These are phyloP conservation scores for Phlebiopsis gigantea DNA, from an alignment of 768 basidiomycete genomes.

Conservation along the genomic window DNA sequence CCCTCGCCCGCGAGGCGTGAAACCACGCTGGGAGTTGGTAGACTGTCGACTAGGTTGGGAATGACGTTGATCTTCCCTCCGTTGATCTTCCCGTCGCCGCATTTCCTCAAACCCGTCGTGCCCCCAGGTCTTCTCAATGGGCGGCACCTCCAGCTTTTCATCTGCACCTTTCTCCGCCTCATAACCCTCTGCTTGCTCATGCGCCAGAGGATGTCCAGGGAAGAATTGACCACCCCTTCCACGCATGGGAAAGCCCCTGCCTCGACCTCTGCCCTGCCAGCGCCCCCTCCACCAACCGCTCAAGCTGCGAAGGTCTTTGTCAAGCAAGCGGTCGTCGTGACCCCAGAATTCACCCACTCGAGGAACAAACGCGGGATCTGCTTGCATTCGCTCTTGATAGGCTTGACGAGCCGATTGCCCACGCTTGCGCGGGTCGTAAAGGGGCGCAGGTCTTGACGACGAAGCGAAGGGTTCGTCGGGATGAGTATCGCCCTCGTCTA, in stretches of 20 bases:
- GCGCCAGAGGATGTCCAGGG: constrained; percentile 16
- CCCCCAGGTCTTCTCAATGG: constrained; percentile 69
- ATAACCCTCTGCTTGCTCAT: constrained; percentile 7
- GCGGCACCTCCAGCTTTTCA: constrained; percentile 34
- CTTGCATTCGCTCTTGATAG: constrained; percentile 77
- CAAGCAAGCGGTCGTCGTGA: constrained; percentile 86
- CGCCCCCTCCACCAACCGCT: constrained; percentile 86
- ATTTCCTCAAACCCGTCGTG: constrained; percentile 90
- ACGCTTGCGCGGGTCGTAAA: constrained; percentile 31
- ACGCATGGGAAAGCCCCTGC: constrained; percentile 42
- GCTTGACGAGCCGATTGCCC: constrained; percentile 74
- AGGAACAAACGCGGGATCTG: constrained; percentile 85
- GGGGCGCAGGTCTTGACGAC: constrained; percentile 29
- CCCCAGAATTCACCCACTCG: constrained; percentile 93
- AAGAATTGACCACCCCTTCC: constrained; percentile 52
- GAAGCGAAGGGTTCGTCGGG: constrained; percentile 34
- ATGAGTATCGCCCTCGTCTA: constrained; percentile 4
- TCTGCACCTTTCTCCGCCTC: constrained; percentile 14
- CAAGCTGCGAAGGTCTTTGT: constrained; percentile 74
- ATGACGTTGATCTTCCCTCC: constrained; percentile 31
- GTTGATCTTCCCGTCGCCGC: constrained; percentile 66
- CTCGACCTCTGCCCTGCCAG: constrained; percentile 68
- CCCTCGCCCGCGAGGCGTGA: constrained; percentile 41
- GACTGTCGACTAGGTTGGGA: constrained; percentile 27
- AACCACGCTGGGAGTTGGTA: constrained; percentile 26